Evolutionary conservation across 306 rosid species (phyloP).

Genomic region (Begonia fuchsioides): DNA sequence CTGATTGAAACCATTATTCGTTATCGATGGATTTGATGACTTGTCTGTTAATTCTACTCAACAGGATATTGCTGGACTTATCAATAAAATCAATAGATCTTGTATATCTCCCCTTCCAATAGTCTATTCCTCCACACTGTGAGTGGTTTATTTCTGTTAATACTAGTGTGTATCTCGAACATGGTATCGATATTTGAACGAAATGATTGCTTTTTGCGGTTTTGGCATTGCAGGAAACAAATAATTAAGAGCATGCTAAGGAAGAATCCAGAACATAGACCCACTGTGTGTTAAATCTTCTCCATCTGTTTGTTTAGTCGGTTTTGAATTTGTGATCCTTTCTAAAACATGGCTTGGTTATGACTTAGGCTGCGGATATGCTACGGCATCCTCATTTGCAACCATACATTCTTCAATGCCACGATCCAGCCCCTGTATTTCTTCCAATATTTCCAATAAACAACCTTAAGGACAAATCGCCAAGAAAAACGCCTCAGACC

Average conservation of each 20-base stretch:
- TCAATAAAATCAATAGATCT: slow-evolving; percentile 85
- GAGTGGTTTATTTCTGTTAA: slow-evolving; percentile 20
- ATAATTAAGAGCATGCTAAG: slow-evolving; percentile 90
- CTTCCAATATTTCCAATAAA: slow-evolving; percentile 60
- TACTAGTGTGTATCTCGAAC: too few species aligned
- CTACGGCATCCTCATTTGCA: slow-evolving; percentile 77
- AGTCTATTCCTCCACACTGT: slow-evolving; percentile 81
- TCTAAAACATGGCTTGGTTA: background rate
- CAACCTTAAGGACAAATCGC: slow-evolving; percentile 44
- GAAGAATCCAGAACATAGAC: slow-evolving; percentile 93
- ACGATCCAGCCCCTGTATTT: slow-evolving; percentile 47
- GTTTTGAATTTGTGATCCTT: too few species aligned
- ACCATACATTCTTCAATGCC: slow-evolving; percentile 61
- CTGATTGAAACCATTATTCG: background rate
- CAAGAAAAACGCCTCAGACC: slow-evolving; percentile 25
- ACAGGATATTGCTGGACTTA: slow-evolving; percentile 90
- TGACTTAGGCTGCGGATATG: slow-evolving; percentile 67
- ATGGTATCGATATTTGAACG: too few species aligned
- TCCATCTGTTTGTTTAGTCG: background rate
- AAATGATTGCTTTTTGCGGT: too few species aligned
- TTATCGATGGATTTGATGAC: too few species aligned
- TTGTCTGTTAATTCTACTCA: background rate
- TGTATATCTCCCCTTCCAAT: slow-evolving; percentile 85
- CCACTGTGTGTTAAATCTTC: slow-evolving; percentile 52
- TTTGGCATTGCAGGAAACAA: slow-evolving; percentile 51